Base-by-base conservation (phyloP, 768 basidiomycete genomes). In the Calocybe gangraenosa region DNA sequence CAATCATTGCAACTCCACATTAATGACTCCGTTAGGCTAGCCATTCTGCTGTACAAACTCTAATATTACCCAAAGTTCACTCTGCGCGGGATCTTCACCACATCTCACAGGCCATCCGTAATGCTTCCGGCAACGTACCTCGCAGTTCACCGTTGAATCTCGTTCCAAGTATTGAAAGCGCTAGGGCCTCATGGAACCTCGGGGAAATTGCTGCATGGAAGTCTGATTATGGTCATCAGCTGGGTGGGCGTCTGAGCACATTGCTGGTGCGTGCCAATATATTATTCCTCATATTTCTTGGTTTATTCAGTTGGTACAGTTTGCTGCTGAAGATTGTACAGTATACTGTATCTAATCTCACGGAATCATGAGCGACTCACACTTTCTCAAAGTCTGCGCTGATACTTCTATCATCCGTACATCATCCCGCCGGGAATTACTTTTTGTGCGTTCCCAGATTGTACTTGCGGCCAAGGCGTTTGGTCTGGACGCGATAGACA, bases 321-420 rank as follows among this genome's bases (percentile, higher is more conserved):
- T 96, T 61, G 93, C 90, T 2, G 90, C 92, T 17, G 93, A 97
- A 68, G 93, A 97, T 57, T 95, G 91, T 92, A 62, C 51, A 76
- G 58, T 18, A 38, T n/a, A 42, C 37, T 22, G 52, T 28, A 25
- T 47, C 37, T 10, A 32, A 32, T 8, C 25, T 38, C 45, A 31
- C 15, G n/a, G n/a, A 13, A 35, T 35, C 34, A 21, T 23, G 28
- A 14, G 37, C 22, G 35, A 53, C 40, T 23, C n/a, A n/a, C n/a
- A 45, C 51, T 14, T 47, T 32, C 23, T 34, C n/a, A 13, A 17
- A 95, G 92, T 91, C 62, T 96, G 94, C 56, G 92, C 93, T 0
- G 87, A 92, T 58, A 87, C 92, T 2, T 81, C 80, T 4, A 83
- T 96, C 42, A 75, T 85, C 25, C 81, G 94, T 20, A 84, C 93